Base-by-base conservation (phyloP, 805 yeast species). In the Hanseniaspora clermontiae region DNA sequence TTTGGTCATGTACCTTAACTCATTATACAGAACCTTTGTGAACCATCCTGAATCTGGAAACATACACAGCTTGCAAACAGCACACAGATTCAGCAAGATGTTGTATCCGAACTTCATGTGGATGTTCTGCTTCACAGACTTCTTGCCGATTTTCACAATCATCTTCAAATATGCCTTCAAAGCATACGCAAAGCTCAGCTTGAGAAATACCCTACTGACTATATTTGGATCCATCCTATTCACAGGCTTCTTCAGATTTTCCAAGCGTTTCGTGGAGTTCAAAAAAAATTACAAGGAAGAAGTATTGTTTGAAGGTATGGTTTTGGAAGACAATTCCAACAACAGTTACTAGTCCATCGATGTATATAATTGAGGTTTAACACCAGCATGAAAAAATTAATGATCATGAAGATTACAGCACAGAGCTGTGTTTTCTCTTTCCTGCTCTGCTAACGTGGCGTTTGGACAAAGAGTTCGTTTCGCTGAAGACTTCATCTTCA, bases 281-380 rank as follows among this genome's bases (percentile, higher is more conserved):
- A 54, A 51, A 40, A 54, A 43, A 42, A 34, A 54, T 11, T 54
- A 54, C 37, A 51, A 48, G 42, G 45, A 48, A 11, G 52, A 54
- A 34, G 49, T 54, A n/a, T 42, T 54, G 32, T 47, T 54, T 31
- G 52, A 48, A 42, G 43, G 48, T 32, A 47, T 50, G 38, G 37
- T 54, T 12, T 48, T 54, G 17, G 51, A 48, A 54, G 49, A 46
- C 36, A 48, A 47, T 42, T 32, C 54, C 5, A 32, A 38, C 11
- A 6, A 8, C 12, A 37, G 17, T 24, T 8, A 37, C n/a, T 42
- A 24, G 32, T 32, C 46, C 32, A 50, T 55, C 17, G 38, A 19
- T 48, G 34, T 43, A 45, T 45, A 42, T 24, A 36, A 5, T 36
- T 12, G 3, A 9, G 2, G 7, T 36, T 36, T 36, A 5, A 14